phyloP scores from a whole-genome alignment of 768 basidiomycete species.

The Pisolithus marmoratus region DNA sequence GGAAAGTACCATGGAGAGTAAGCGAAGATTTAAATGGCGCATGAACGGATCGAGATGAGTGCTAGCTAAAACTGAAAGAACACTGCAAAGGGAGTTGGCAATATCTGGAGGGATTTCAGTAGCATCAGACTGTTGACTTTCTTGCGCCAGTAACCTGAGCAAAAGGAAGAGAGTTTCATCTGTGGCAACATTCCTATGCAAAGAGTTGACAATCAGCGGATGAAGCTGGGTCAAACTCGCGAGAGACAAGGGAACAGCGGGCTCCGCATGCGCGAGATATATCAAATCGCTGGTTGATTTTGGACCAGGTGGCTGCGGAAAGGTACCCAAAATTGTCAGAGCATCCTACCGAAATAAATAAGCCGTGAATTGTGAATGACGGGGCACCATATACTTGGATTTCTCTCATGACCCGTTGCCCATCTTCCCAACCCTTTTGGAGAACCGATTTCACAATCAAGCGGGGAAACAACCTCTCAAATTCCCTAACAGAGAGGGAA shows the following conservation, averaged over 20 bases:
- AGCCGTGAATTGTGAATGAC: background rate
- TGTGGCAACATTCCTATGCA: slow-evolving; percentile 49
- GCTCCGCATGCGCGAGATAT: slow-evolving; percentile 18
- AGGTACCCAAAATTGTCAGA: slow-evolving; percentile 29
- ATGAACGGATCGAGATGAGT: slow-evolving; percentile 52
- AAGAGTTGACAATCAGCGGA: slow-evolving; percentile 40
- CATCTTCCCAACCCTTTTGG: slow-evolving; percentile 34
- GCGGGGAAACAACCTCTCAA: slow-evolving; percentile 42
- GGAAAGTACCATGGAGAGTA: slow-evolving; percentile 49
- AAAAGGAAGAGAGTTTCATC: slow-evolving; percentile 61
- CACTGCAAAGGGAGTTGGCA: slow-evolving; percentile 40
- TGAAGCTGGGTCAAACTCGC: slow-evolving; percentile 24
- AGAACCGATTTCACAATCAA: slow-evolving; percentile 31
- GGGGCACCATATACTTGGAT: slow-evolving; percentile 34
- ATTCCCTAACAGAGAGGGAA: slow-evolving; percentile 41
- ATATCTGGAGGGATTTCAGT: slow-evolving; percentile 38
- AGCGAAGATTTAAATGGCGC: slow-evolving; percentile 57
- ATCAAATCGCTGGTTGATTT: slow-evolving; percentile 26
- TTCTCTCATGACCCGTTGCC: slow-evolving; percentile 30
- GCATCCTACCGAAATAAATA: slow-evolving; percentile 19
- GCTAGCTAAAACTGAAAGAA: slow-evolving; percentile 54
- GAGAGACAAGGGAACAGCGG: slow-evolving; percentile 10
- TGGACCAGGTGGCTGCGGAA: slow-evolving; percentile 5
- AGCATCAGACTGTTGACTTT: background rate
- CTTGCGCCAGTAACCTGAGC: slow-evolving; percentile 22